Evolutionary conservation across 73 alveolate species (phyloP).

Genomic region (Paramecium caudatum): DNA sequence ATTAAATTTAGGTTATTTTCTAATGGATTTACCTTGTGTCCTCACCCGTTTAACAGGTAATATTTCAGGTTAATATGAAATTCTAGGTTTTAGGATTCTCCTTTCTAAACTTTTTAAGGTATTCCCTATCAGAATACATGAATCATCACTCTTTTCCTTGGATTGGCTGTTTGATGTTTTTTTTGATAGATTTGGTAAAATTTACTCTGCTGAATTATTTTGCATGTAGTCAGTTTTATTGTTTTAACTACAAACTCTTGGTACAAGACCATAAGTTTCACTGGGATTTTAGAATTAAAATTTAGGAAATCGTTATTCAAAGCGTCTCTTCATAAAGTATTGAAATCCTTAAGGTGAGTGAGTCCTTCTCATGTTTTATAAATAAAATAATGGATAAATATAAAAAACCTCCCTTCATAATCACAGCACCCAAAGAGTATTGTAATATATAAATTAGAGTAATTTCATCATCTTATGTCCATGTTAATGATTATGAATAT

Average conservation of each 20-base stretch:
- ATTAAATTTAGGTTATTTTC: background rate
- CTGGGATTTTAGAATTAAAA: background rate
- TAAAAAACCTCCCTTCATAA: slow-evolving; percentile 4
- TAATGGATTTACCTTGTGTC: background rate
- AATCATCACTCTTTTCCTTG: background rate
- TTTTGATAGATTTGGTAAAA: background rate
- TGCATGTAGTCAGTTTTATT: background rate
- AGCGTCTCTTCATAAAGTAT: background rate
- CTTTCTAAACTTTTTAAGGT: background rate
- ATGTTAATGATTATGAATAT: background rate
- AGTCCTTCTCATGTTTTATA: slow-evolving; percentile 23
- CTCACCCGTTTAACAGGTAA: background rate
- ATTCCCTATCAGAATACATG: background rate
- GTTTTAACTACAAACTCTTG: background rate
- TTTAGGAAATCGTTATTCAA: slow-evolving; percentile 29
- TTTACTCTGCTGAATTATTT: background rate
- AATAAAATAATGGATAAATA: background rate
- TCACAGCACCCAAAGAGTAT: slow-evolving; percentile 31
- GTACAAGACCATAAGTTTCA: background rate
- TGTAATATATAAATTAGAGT: slow-evolving; percentile 7
- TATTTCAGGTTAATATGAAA: slow-evolving; percentile 20
- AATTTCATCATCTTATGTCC: background rate
- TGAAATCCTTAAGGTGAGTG: slow-evolving; percentile 9
- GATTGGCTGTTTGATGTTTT: background rate
- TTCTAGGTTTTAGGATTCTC: background rate